Percentiles rank a stretch among this genome's conserved stretches.
phyloP scores from a whole-genome alignment of 73 alveolate species.

The Tetrahymena borealis region DNA sequence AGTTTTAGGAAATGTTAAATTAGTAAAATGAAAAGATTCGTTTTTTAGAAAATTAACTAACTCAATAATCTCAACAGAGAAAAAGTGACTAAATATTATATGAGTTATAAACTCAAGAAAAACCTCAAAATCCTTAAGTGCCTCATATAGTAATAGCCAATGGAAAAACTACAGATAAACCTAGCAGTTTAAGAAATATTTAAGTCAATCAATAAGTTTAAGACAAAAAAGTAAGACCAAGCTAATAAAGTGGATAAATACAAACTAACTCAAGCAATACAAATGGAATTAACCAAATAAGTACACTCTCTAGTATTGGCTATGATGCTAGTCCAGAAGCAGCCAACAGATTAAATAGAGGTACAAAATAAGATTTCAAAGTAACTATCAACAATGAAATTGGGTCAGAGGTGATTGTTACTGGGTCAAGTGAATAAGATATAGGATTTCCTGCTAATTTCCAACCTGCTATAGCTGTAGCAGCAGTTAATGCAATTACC shows the following conservation, averaged over 20 bases:
- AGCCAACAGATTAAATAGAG: background rate
- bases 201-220: background rate
- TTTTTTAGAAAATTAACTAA: background rate
- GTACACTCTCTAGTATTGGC: background rate
- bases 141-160: no score
- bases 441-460: background rate
- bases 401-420: background rate
- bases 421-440: background rate
- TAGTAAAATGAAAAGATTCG: background rate
- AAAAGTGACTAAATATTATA: background rate
- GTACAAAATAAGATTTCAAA: background rate
- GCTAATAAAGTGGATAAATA: background rate
- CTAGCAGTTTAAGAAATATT: background rate
- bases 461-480: background rate
- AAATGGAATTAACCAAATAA: background rate
- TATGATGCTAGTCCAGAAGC: background rate
- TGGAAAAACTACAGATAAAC: background rate
- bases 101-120: background rate
- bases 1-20: background rate
- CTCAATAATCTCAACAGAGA: background rate
- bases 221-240: background rate
- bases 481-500: background rate
- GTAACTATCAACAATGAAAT: background rate
- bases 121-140: background rate
- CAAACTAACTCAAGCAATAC: background rate